Evolutionary conservation across 176 grass and related monocot genomes (phyloP), one percentile per base, ranked within the genome.

Genomic region (Avena atlantica): DNA sequence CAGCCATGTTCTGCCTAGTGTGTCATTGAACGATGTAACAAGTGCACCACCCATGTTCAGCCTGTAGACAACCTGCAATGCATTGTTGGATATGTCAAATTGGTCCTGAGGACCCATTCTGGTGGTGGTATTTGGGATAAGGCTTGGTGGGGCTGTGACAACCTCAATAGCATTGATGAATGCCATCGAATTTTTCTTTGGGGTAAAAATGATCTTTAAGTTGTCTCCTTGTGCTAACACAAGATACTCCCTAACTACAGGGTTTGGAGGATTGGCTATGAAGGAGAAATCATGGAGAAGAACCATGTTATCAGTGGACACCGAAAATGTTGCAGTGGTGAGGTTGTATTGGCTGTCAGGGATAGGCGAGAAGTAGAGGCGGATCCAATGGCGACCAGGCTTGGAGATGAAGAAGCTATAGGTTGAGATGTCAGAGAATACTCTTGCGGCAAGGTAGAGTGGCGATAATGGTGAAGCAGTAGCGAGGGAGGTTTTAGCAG

Each of bases 151-250:
- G 20, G 86, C 91, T 9, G 93, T 92, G 16, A 95, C 88, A 29
- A 95, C 63, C 78, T 98, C 96, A 83, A 98, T 91, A 19, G 96
- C 93, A 88, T 98, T 98, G 88, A 98, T 77, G 87, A 98, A 98
- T 79, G 96, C 93, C 14, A 86, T 51, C 13, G 96, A 95, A 11
- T 89, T 88, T 42, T 95, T 92, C 66, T 92, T 86, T 48, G 96
- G 96, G 79, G 81, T 76, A 66, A 98, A 95, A 42, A 84, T 70
- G 78, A 95, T 91, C 40, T 93, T 95, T 67, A 95, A 47, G 77
- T n/a, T 93, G 75, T 93, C 83, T 71, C 49, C 75, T 48, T 85
- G 73, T 76, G 91, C 84, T 61, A 21, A 25, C 14, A 98, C 85
- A 60, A 98, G 34, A 61, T 98, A 98, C 75, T 98, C 93, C 83